Conservation (phyloP, 257 asterid species). For the Gentiana macrophylla region DNA sequence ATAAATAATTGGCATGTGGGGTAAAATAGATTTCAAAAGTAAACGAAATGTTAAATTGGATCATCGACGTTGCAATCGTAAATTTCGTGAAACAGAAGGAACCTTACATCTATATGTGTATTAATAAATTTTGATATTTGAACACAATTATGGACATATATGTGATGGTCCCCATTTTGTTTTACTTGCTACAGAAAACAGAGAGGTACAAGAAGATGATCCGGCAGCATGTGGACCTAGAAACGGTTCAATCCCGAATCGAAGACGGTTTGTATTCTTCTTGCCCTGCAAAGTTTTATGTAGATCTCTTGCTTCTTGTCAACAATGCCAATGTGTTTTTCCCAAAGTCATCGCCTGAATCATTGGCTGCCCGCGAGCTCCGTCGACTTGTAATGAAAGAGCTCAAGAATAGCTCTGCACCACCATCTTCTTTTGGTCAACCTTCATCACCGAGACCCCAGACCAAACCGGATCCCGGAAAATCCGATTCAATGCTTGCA, state of each 20-base stretch:
- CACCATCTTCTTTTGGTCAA: background rate
- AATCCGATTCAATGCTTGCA: constrained; percentile 20
- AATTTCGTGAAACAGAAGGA: too few species aligned
- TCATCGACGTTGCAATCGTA: too few species aligned
- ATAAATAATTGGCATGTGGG: too few species aligned
- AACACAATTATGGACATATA: too few species aligned
- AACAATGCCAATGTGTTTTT: constrained; percentile 35
- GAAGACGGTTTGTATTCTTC: constrained; percentile 29
- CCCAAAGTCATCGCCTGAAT: constrained; percentile 27
- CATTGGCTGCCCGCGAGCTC: constrained; percentile 24
- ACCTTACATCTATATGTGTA: too few species aligned
- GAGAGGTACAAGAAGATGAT: constrained; percentile 22
- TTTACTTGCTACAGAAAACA: constrained; percentile 17
- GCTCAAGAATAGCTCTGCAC: constrained; percentile 9
- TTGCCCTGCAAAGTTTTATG: constrained; percentile 20
- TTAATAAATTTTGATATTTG: too few species aligned
- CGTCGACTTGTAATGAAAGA: constrained; percentile 21
- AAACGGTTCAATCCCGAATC: constrained; percentile 24
- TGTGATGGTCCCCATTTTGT: too few species aligned
- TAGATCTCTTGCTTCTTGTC: constrained; percentile 29
- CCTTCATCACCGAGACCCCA: background rate
- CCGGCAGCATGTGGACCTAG: constrained; percentile 33
- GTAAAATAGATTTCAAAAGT: too few species aligned
- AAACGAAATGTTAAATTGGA: too few species aligned
- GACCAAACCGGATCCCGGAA: constrained; percentile 16